phyloP scores from a whole-genome alignment of 1,284 basidiomycete species.

The Sporisorium iseilematis-ciliati region DNA sequence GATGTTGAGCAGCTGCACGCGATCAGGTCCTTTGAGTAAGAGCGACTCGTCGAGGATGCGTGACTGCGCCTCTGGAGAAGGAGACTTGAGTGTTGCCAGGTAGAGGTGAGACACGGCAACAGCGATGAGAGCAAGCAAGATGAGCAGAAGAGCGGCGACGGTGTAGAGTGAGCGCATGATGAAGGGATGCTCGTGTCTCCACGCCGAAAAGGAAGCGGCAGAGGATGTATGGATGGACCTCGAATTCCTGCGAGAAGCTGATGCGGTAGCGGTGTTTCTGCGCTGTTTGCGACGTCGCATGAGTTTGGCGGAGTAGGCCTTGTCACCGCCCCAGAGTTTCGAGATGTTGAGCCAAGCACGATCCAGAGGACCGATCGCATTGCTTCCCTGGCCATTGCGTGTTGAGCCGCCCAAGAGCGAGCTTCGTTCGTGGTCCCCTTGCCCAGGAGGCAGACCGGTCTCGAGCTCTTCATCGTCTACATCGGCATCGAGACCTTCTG shows the following conservation, averaged over 20 bases:
- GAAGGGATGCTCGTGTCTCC: conserved; percentile 43
- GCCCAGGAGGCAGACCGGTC: conserved; percentile 30
- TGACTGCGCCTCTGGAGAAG: conserved; percentile 46
- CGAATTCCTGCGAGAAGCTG: conserved; percentile 36
- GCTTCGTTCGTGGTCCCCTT: conserved; percentile 41
- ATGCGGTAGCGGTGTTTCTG: conserved; percentile 20
- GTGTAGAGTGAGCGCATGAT: conserved; percentile 40
- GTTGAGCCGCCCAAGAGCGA: conserved; percentile 34
- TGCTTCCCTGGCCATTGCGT: conserved; percentile 11
- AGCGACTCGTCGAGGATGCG: conserved; percentile 59
- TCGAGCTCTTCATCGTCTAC: conserved; percentile 57
- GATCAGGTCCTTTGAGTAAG: conserved; percentile 59
- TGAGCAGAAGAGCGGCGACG: conserved; percentile 37
- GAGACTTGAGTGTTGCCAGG: conserved; percentile 49
- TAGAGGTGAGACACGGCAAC: conserved; percentile 54
- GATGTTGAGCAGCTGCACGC: conserved; percentile 58
- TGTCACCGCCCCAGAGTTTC: conserved; percentile 48
- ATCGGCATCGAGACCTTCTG: conserved; percentile 51
- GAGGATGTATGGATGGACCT: conserved; percentile 35
- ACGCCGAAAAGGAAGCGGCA: conserved; percentile 38
- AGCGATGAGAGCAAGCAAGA: conserved; percentile 45
- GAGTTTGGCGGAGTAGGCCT: conserved; percentile 36
- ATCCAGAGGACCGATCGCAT: conserved; percentile 27
- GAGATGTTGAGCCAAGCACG: conserved; percentile 46
- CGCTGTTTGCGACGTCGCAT: conserved; percentile 39